Evolutionary conservation across 805 yeast species (phyloP).

Genomic region (Suhomyces sp.): DNA sequence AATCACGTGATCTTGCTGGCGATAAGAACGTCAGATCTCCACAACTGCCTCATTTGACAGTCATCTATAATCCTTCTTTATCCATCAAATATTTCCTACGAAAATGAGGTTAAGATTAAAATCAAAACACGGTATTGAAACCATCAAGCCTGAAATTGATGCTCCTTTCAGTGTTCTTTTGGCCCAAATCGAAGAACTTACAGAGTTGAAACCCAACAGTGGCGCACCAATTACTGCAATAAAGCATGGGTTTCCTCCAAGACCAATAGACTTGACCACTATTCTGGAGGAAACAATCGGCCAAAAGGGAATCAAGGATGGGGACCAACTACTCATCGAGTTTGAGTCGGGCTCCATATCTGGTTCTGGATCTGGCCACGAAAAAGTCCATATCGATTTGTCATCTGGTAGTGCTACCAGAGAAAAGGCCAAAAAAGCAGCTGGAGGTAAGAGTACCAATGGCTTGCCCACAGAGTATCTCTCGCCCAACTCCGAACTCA

Average conservation of each 20-base stretch:
- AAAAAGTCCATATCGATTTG: too few species aligned
- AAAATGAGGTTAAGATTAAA: slow-evolving; percentile 14
- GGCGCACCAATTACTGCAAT: slow-evolving; percentile 20
- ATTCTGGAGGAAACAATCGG: slow-evolving; percentile 20
- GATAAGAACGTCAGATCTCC: too few species aligned
- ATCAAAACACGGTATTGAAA: slow-evolving; percentile 5
- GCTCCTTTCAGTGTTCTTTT: slow-evolving; percentile 6
- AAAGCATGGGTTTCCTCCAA: slow-evolving; percentile 65
- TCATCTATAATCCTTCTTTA: too few species aligned
- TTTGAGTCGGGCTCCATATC: slow-evolving; percentile 1
- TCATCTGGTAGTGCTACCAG: too few species aligned
- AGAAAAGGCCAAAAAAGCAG: neutral
- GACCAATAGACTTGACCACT: slow-evolving; percentile 31
- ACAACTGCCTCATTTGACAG: too few species aligned
- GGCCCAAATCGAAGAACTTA: slow-evolving; percentile 7
- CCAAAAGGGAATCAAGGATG: slow-evolving; percentile 51
- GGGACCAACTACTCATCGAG: slow-evolving; percentile 56
- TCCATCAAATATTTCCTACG: too few species aligned
- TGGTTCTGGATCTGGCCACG: too few species aligned
- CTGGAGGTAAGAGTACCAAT: neutral
- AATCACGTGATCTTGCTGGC: too few species aligned
- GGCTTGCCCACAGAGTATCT: neutral
- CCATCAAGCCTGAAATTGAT: slow-evolving; percentile 5
- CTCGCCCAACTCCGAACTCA: slow-evolving; percentile 24
- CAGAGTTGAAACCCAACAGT: slow-evolving; percentile 9